Conservation (phyloP, 495 filamentous ascomycete species). For the Cryomyces antarcticus region DNA sequence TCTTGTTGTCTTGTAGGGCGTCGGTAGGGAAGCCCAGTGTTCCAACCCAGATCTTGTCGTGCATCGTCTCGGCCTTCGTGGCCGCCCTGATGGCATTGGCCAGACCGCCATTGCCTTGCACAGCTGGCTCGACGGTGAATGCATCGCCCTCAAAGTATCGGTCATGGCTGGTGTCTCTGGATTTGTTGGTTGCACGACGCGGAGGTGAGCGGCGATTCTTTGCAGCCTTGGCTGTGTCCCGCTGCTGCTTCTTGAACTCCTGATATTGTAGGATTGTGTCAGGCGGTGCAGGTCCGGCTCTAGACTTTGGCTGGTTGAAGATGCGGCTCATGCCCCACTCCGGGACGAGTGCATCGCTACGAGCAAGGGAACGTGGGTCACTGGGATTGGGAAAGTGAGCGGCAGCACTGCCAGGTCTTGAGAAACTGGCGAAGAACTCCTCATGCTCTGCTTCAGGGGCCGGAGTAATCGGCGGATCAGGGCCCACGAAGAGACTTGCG, state of each 20-base stretch:
- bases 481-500: slow-evolving; percentile 11
- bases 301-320: slow-evolving; percentile 56
- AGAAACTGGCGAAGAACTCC: slow-evolving; percentile 33
- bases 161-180: slow-evolving; percentile 22
- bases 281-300: slow-evolving; percentile 43
- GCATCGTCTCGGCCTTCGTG: slow-evolving; percentile 36
- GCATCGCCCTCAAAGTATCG: slow-evolving; percentile 42
- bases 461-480: slow-evolving; percentile 36
- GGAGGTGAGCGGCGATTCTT: slow-evolving; percentile 2
- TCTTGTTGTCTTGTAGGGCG: slow-evolving; percentile 44
- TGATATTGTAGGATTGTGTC: slow-evolving; percentile 48
- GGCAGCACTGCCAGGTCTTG: slow-evolving; percentile 15
- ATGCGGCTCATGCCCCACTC: slow-evolving; percentile 45
- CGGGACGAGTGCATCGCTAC: slow-evolving; percentile 41
- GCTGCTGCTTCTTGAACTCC: slow-evolving; percentile 9
- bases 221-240: slow-evolving; percentile 13
- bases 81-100: slow-evolving; percentile 70
- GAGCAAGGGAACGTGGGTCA: slow-evolving; percentile 22
- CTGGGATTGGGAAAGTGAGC: slow-evolving; percentile 21
- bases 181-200: slow-evolving; percentile 4
- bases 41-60: slow-evolving; percentile 69
- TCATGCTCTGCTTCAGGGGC: slow-evolving; percentile 40
- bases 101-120: slow-evolving; percentile 80
- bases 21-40: slow-evolving; percentile 86
- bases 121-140: slow-evolving; percentile 67